phyloP scores from a whole-genome alignment of 2,329 filamentous ascomycete species.

The Endothia cerciana region DNA sequence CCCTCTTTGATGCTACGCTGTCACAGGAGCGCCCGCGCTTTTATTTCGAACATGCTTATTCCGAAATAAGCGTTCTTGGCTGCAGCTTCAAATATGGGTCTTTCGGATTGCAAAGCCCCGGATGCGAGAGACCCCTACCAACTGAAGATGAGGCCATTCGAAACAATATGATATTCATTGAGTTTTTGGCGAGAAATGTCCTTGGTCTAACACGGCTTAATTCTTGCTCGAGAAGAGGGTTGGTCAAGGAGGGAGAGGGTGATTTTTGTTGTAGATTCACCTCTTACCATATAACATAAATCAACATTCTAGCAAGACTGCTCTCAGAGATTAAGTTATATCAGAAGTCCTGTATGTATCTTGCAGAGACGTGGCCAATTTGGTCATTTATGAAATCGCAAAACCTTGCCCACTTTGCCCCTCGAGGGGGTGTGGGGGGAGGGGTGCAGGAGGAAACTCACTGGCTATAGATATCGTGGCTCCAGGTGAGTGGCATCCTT shows the following conservation, averaged over 20 bases:
- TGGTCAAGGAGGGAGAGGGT: not conserved
- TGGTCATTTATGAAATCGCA: not conserved
- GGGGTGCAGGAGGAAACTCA: not conserved
- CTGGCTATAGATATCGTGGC: not conserved
- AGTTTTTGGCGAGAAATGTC: not conserved
- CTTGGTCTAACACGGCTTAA: not conserved
- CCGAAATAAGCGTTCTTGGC: slow-evolving; percentile 5
- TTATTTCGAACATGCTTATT: not conserved
- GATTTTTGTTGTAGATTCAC: not conserved
- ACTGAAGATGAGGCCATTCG: not conserved
- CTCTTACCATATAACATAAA: not conserved
- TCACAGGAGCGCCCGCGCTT: not conserved
- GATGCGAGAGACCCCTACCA: not conserved
- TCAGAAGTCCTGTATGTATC: not conserved
- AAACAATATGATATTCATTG: not conserved
- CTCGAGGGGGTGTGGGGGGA: not conserved
- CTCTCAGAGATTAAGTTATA: not conserved
- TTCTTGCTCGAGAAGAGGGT: not conserved
- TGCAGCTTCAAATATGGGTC: not conserved
- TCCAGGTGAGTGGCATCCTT: not conserved
- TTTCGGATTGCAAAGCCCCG: not conserved
- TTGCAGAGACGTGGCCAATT: not conserved
- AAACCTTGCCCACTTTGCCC: not conserved
- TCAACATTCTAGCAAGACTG: not conserved
- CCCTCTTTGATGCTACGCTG: not conserved